phyloP scores from a whole-genome alignment of 2,329 filamentous ascomycete species.

The Talaromyces sp. region DNA sequence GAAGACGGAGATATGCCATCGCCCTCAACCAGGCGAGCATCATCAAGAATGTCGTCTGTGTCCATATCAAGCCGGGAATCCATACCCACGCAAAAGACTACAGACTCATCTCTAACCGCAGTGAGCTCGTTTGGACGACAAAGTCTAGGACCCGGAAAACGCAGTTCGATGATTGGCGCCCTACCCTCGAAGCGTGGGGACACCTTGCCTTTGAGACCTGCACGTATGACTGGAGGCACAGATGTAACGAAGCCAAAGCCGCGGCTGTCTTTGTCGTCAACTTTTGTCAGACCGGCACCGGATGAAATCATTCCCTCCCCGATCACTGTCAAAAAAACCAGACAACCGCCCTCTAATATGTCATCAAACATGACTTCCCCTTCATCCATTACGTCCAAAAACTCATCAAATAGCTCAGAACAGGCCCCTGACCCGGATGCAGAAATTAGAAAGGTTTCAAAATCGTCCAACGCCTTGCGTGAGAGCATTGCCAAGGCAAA shows the following conservation, averaged over 20 bases:
- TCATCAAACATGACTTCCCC: conserved; percentile 30
- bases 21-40: conserved; percentile 33
- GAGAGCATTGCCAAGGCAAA: conserved; percentile 93
- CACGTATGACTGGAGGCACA: conserved; percentile 43
- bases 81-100: neutral
- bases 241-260: conserved; percentile 48
- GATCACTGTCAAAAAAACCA: conserved; percentile 39
- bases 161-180: conserved; percentile 11
- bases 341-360: conserved; percentile 32
- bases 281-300: conserved; percentile 55
- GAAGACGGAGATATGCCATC: conserved; percentile 47
- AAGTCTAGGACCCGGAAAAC: conserved; percentile 20
- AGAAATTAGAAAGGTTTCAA: conserved; percentile 49
- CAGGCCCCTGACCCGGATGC: conserved; percentile 29
- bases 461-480: conserved; percentile 74
- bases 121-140: conserved; percentile 25
- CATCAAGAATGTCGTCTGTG: conserved; percentile 29
- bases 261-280: conserved; percentile 52
- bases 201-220: conserved; percentile 23
- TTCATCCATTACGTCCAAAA: conserved; percentile 31
- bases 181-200: conserved; percentile 20
- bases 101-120: conserved; percentile 27
- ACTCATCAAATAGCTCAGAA: conserved; percentile 29
- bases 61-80: conserved; percentile 22
- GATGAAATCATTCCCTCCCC: conserved; percentile 32